These are phyloP conservation scores for Corymbia citriodora DNA, from an alignment of 441 rosid species.

Conservation along the genomic window DNA sequence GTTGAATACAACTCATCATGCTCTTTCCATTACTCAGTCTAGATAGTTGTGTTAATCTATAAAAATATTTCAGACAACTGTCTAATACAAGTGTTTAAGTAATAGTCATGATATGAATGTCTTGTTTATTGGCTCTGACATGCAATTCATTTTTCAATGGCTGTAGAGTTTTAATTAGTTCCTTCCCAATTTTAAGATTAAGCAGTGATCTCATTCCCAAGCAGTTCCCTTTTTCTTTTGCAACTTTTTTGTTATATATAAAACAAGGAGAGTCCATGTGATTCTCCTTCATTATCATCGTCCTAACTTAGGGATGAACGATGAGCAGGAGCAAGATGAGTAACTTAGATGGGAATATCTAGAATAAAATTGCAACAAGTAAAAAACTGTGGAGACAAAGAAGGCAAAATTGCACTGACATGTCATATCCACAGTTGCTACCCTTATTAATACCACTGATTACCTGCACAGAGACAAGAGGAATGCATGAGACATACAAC, in stretches of 20 bases:
- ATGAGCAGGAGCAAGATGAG: not conserved
- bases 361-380: not conserved
- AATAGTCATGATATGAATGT: not conserved
- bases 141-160: not conserved
- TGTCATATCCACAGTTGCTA: constrained; percentile 84
- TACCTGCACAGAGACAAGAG: constrained; percentile 37
- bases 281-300: not conserved
- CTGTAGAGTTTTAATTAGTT: not conserved
- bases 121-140: not conserved
- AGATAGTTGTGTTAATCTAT: not conserved
- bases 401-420: constrained; percentile 37
- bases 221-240: not conserved
- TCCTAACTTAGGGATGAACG: not conserved
- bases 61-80: not conserved
- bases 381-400: not conserved
- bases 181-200: not conserved
- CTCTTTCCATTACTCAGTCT: not conserved
- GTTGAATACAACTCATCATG: not conserved
- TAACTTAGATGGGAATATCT: not conserved
- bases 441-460: constrained; percentile 92
- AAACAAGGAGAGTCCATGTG: not conserved
- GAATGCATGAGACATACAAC: not conserved
- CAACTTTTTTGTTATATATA: not conserved
- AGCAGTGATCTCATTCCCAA: not conserved
- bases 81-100: not conserved